A percentile compares a stretch with the other conserved stretches of the same genome.
Conservation (phyloP, 1,284 basidiomycete genomes). For the Moesziomyces globuligerus region DNA sequence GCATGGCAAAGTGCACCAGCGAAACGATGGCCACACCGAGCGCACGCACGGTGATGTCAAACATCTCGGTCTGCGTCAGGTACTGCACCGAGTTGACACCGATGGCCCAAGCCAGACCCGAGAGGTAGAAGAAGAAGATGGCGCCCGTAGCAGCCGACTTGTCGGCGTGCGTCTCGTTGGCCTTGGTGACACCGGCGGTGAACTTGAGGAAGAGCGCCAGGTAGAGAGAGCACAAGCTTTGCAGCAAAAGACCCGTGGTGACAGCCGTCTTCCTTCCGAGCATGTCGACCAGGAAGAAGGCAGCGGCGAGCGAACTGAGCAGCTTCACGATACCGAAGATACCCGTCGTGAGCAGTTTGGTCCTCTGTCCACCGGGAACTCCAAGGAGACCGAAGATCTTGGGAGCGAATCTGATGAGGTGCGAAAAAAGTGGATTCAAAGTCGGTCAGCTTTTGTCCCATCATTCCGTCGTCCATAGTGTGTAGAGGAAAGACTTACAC, state of each 20-base stretch:
- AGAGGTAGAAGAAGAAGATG: conserved; percentile 53
- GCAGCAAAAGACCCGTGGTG: conserved; percentile 40
- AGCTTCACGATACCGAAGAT: conserved; percentile 57
- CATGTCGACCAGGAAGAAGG: conserved; percentile 54
- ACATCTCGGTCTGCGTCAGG: conserved; percentile 48
- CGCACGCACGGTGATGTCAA: conserved; percentile 42
- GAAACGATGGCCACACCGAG: conserved; percentile 45
- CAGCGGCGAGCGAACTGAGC: conserved; percentile 48
- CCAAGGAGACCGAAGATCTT: conserved; percentile 50
- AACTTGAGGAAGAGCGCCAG: conserved; percentile 50
- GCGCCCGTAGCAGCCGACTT: conserved; percentile 40
- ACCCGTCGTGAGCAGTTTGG: conserved; percentile 47
- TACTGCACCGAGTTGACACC: conserved; percentile 58
- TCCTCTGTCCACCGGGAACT: conserved; percentile 35
- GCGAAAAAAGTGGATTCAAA: no score
- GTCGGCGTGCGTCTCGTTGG: conserved; percentile 39
- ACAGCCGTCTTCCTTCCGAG: conserved; percentile 49
- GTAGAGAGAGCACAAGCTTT: conserved; percentile 42
- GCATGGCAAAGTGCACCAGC: conserved; percentile 49
- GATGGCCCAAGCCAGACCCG: conserved; percentile 50
- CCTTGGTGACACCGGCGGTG: conserved; percentile 31
- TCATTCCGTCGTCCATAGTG: no score
- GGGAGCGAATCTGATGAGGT: no score
- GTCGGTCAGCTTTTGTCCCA: no score
- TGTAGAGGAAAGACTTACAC: no score